Evolutionary conservation across 768 basidiomycete species (phyloP).

Genomic region (Candolleomyces efflorescens): DNA sequence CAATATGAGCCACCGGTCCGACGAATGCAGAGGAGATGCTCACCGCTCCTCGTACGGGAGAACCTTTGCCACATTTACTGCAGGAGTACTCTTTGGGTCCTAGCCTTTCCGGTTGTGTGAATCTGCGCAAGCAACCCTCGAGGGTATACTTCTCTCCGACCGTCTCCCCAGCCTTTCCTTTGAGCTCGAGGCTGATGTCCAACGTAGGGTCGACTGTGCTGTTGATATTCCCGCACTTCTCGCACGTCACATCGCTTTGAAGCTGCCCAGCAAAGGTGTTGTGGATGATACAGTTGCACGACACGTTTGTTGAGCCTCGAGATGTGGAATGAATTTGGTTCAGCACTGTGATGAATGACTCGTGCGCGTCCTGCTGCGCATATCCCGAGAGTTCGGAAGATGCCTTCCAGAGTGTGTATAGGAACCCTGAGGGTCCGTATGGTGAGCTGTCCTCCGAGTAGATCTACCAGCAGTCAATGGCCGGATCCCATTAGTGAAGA

Average conservation of each 20-base stretch:
- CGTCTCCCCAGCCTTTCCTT: conserved; percentile 15
- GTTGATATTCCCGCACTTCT: conserved; percentile 74
- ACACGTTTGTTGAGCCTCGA: conserved; percentile 67
- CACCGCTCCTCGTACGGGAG: conserved; percentile 42
- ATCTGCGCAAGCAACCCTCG: conserved; percentile 62
- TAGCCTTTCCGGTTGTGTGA: conserved; percentile 81
- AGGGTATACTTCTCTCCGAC: conserved; percentile 57
- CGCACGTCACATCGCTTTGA: conserved; percentile 88
- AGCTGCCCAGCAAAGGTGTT: conserved; percentile 83
- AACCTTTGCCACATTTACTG: conserved; percentile 69
- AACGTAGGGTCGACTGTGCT: conserved; percentile 86
- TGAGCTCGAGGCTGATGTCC: conserved; percentile 85
- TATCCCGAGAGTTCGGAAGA: conserved; percentile 85
- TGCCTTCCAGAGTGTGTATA: conserved; percentile 79
- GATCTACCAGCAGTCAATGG: conserved; percentile 28
- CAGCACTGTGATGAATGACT: conserved; percentile 77
- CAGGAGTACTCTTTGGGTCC: conserved; percentile 83
- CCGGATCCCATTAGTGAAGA: neutral
- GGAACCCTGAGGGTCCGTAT: conserved; percentile 78
- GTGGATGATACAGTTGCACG: conserved; percentile 90
- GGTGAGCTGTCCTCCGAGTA: conserved; percentile 56
- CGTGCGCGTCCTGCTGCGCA: conserved; percentile 92
- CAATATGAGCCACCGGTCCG: neutral
- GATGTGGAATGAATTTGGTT: conserved; percentile 85
- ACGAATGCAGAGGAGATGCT: neutral